phyloP scores from a whole-genome alignment of 371 early-diverging fungal species.

The Mycotypha africana region DNA sequence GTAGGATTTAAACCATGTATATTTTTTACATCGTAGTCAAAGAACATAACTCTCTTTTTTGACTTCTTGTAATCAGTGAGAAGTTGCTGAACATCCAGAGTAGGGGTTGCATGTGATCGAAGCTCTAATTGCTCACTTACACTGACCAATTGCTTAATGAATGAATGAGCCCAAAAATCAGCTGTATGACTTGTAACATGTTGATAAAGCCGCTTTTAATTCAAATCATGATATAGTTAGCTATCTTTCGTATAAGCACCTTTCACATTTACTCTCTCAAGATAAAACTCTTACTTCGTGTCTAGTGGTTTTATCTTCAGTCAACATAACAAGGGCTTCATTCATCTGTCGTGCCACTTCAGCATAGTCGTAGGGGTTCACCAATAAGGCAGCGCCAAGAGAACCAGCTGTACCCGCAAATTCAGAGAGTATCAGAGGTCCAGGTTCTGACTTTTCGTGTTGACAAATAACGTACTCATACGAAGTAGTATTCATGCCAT shows the following conservation, averaged over 20 bases:
- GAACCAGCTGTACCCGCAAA: conserved; percentile 97
- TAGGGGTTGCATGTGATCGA: conserved; percentile 60
- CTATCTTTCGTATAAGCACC: conserved; percentile 42
- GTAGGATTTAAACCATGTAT: too few species aligned
- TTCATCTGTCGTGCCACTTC: conserved; percentile 89
- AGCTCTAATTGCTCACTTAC: conserved; percentile 32
- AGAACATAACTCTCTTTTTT: conserved; percentile 65
- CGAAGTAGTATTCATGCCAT: conserved; percentile 99
- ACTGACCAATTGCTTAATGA: conserved; percentile 57
- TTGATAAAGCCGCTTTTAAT: conserved; percentile 70
- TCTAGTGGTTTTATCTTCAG: conserved; percentile 67
- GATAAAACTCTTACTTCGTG: conserved; percentile 33
- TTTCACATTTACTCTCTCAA: too few species aligned
- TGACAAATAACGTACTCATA: conserved; percentile 98
- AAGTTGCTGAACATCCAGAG: conserved; percentile 42
- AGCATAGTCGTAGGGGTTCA: conserved; percentile 95
- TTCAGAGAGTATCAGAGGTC: conserved; percentile 95
- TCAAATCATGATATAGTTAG: too few species aligned
- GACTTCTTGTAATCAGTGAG: conserved; percentile 39
- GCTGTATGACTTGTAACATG: conserved; percentile 87
- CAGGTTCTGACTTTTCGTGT: conserved; percentile 71
- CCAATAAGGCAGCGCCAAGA: conserved; percentile 81
- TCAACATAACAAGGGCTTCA: conserved; percentile 77
- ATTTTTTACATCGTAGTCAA: conserved; percentile 75
- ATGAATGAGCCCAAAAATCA: conserved; percentile 84